Percentiles rank a stretch among this genome's conserved stretches.
phyloP scores from a whole-genome alignment of 202 grass and related monocot genomes.

The Schoenoplectus triqueter region DNA sequence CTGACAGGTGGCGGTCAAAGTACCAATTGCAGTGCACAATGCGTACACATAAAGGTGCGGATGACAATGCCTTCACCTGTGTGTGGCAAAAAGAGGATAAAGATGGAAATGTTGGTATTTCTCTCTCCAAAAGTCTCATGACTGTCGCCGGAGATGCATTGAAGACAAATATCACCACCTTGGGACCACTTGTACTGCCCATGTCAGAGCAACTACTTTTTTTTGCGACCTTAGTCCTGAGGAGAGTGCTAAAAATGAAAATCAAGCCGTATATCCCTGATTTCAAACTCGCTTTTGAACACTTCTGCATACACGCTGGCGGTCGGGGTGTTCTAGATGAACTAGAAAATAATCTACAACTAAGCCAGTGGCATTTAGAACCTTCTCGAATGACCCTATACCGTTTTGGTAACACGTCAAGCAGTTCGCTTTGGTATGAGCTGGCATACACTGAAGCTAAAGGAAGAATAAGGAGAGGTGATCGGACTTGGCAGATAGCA shows the following conservation, averaged over 20 bases:
- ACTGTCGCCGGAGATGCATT: slow-evolving; percentile 64
- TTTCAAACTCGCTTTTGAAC: slow-evolving; percentile 85
- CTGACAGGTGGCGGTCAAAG: slow-evolving; percentile 47
- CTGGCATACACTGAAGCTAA: slow-evolving; percentile 71
- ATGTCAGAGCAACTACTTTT: slow-evolving; percentile 77
- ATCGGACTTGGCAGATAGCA: slow-evolving; percentile 61
- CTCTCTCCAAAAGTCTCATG: slow-evolving; percentile 79
- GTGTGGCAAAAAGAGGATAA: slow-evolving; percentile 55
- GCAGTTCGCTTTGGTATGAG: slow-evolving; percentile 84
- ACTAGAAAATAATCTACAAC: slow-evolving; percentile 66
- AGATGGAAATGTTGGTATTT: slow-evolving; percentile 49
- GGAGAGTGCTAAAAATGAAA: slow-evolving; percentile 54
- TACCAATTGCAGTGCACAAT: slow-evolving; percentile 78
- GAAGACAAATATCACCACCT: slow-evolving; percentile 77
- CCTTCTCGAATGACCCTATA: slow-evolving; percentile 75
- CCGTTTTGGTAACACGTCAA: slow-evolving; percentile 82
- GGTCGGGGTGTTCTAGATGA: slow-evolving; percentile 63
- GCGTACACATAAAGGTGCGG: slow-evolving; percentile 67
- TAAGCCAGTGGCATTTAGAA: slow-evolving; percentile 67
- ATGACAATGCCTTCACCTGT: slow-evolving; percentile 59
- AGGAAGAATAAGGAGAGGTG: slow-evolving; percentile 65
- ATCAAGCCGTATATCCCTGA: slow-evolving; percentile 73
- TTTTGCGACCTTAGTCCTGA: slow-evolving; percentile 55
- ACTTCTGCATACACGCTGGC: slow-evolving; percentile 81
- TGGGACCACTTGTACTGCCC: slow-evolving; percentile 73